Percentiles rank a stretch among this genome's conserved stretches.
Conservation (phyloP, 345 rosid species). For the Aquilaria sinensis region DNA sequence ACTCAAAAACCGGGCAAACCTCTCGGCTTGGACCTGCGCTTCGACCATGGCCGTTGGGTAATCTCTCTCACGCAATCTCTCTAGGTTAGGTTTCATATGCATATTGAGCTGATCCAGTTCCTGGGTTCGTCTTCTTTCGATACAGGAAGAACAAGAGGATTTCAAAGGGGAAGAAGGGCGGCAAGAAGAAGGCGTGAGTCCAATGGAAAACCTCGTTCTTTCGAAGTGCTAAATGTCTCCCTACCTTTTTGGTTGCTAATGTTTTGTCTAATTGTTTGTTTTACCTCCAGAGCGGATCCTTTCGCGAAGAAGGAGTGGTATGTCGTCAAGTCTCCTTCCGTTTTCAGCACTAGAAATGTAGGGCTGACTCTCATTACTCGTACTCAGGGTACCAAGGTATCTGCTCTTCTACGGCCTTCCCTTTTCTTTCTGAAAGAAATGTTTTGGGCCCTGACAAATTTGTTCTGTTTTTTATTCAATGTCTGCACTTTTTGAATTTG, state of each 20-base stretch:
- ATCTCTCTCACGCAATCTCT: background rate
- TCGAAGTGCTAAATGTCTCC: background rate
- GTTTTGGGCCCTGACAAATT: too few relatives aligned
- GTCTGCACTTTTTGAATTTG: too few relatives aligned
- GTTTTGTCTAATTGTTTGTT: background rate
- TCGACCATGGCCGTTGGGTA: constrained; percentile 20
- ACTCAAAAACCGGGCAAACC: background rate
- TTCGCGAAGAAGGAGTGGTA: constrained; percentile 98
- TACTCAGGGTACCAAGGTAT: constrained; percentile 96
- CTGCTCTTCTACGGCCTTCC: too few relatives aligned
- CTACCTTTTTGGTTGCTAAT: background rate
- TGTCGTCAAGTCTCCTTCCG: constrained; percentile 89
- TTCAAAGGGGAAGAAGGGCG: constrained; percentile 95
- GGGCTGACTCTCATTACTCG: constrained; percentile 90
- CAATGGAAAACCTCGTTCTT: background rate
- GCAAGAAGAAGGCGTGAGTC: constrained; percentile 92
- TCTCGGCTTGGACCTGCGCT: background rate
- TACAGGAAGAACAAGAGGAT: constrained; percentile 90
- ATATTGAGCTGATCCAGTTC: background rate
- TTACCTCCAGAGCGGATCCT: constrained; percentile 62
- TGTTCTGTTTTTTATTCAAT: too few relatives aligned
- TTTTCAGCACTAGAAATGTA: constrained; percentile 51
- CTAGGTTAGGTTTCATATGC: background rate
- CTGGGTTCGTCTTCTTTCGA: background rate
- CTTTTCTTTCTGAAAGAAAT: too few relatives aligned